A percentile compares a stretch with the other conserved stretches of the same genome.
Conservation (phyloP, 2,329 filamentous ascomycete genomes). For the Fusarium armeniacum region DNA sequence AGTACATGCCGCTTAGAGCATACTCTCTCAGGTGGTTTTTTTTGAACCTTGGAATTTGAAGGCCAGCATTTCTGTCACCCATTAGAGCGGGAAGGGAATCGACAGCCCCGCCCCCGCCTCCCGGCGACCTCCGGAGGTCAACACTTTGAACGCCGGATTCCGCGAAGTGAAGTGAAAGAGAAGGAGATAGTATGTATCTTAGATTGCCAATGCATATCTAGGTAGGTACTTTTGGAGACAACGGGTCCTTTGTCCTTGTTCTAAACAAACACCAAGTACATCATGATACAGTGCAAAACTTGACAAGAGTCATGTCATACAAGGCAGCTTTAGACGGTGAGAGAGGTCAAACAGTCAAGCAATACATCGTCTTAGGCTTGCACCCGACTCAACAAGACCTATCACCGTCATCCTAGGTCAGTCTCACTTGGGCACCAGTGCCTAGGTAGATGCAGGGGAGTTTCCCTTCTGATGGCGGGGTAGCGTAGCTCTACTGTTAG, state of each 20-base stretch:
- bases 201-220: background rate
- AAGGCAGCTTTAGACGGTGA: slow-evolving; percentile 9
- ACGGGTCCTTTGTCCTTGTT: slow-evolving; percentile 2
- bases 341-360: background rate
- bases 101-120: slow-evolving; percentile 44
- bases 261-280: background rate
- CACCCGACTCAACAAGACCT: slow-evolving; percentile 8
- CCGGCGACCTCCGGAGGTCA: slow-evolving; percentile 48
- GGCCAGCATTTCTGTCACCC: background rate
- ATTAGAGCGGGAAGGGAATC: slow-evolving; percentile 31
- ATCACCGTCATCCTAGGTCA: slow-evolving; percentile 6
- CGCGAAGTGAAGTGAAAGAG: slow-evolving; percentile 8
- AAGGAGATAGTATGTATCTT: background rate
- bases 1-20: background rate
- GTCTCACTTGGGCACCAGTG: slow-evolving; percentile 22
- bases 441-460: slow-evolving; percentile 43
- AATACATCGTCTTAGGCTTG: background rate
- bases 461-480: slow-evolving; percentile 45
- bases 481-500: slow-evolving; percentile 47
- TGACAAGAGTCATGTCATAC: background rate
- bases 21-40: background rate
- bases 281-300: background rate
- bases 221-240: background rate
- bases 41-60: background rate
- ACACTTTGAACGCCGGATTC: slow-evolving; percentile 29